A percentile compares a stretch with the other conserved stretches of the same genome.
These are phyloP conservation scores for Vitis labrusca DNA, from an alignment of 164 flowering plant species.

Conservation along the genomic window DNA sequence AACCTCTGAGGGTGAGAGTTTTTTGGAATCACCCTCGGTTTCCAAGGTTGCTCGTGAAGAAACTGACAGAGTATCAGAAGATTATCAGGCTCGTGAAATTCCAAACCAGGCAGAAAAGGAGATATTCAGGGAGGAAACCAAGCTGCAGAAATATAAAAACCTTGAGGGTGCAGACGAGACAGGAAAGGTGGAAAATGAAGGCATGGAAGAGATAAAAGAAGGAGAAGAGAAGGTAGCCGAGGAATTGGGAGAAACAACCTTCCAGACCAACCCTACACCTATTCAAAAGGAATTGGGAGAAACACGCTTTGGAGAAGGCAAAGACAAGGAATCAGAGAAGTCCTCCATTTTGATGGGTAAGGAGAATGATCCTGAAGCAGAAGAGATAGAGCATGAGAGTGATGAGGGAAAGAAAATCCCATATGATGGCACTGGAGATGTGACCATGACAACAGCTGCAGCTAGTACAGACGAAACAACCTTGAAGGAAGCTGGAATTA, in stretches of 20 bases:
- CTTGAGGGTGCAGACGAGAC: conserved; percentile 5
- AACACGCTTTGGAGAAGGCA: conserved; percentile 3
- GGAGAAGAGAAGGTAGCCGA: not conserved
- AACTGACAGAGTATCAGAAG: conserved; percentile 18
- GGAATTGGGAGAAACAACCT: conserved; percentile 7
- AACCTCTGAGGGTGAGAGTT: conserved; percentile 30
- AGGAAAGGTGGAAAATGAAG: conserved; percentile 9
- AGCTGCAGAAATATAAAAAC: conserved; percentile 12
- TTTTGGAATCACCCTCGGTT: conserved; percentile 34
- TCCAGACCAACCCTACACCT: no score
- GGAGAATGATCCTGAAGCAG: conserved; percentile 15
- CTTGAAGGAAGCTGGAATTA: conserved; percentile 4
- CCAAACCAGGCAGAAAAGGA: conserved; percentile 6
- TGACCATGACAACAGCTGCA: not conserved
- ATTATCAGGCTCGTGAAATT: conserved; percentile 12
- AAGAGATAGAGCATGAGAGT: conserved; percentile 12
- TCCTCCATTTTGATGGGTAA: not conserved
- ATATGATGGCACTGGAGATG: conserved; percentile 6
- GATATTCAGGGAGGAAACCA: conserved; percentile 10
- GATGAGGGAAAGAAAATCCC: conserved; percentile 13
- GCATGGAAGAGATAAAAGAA: conserved; percentile 1
- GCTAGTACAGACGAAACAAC: conserved; percentile 9
- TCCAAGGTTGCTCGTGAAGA: conserved; percentile 23
- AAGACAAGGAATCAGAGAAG: conserved; percentile 10
- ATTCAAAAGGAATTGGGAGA: conserved; percentile 4